These are phyloP conservation scores for Microthyrium microscopicum DNA, from an alignment of 2,329 filamentous ascomycete genomes.

Conservation along the genomic window DNA sequence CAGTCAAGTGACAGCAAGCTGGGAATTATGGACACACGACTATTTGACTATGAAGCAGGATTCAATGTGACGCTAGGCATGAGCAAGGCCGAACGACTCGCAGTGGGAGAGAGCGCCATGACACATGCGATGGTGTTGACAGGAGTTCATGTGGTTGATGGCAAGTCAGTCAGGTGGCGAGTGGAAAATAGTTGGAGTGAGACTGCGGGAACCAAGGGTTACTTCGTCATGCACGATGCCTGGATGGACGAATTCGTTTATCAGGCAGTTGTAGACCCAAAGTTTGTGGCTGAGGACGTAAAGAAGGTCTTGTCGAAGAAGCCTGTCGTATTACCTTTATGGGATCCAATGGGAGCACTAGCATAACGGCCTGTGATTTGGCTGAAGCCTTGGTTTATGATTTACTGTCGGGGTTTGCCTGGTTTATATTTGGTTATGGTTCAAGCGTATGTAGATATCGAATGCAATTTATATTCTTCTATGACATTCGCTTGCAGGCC, in stretches of 20 bases:
- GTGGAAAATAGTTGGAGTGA: slow-evolving; percentile 79
- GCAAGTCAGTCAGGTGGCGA: slow-evolving; percentile 57
- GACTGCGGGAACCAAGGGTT: slow-evolving; percentile 54
- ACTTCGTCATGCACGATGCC: slow-evolving; percentile 75
- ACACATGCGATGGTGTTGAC: slow-evolving; percentile 89
- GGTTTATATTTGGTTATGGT: too few relatives aligned
- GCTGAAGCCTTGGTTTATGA: too few relatives aligned
- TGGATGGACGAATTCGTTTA: slow-evolving; percentile 58
- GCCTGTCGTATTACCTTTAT: too few relatives aligned
- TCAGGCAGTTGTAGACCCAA: slow-evolving; percentile 68
- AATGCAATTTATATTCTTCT: too few relatives aligned
- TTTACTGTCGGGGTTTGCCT: too few relatives aligned
- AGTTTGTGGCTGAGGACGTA: slow-evolving; percentile 41
- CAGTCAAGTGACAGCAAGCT: slow-evolving; percentile 53
- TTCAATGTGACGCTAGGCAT: slow-evolving; percentile 61
- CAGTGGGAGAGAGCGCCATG: slow-evolving; percentile 64
- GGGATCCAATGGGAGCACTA: too few relatives aligned
- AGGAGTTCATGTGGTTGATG: slow-evolving; percentile 60
- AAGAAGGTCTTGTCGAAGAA: slow-evolving; percentile 53
- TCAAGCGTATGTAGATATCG: too few relatives aligned
- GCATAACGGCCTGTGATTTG: too few relatives aligned
- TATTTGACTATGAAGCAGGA: slow-evolving; percentile 70
- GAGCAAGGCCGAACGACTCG: slow-evolving; percentile 58
- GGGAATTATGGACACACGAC: slow-evolving; percentile 65
- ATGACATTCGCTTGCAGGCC: too few relatives aligned